Evolutionary conservation across 352 stramenopile species (phyloP).

Genomic region (Pythium folliculosum): DNA sequence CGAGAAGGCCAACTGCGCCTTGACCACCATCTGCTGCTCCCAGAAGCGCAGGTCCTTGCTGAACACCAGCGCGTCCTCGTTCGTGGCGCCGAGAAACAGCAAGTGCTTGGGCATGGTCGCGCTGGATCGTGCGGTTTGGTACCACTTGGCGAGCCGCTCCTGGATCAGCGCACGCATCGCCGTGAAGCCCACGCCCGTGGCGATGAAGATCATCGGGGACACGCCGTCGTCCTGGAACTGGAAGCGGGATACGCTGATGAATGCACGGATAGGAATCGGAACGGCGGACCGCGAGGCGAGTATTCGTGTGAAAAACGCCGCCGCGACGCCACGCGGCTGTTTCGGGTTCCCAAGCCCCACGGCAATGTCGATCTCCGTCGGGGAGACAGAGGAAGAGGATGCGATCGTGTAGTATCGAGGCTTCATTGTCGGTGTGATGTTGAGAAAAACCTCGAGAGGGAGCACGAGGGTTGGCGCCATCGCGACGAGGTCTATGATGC

Average conservation of each 20-base stretch:
- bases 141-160: constrained; percentile 30
- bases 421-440: constrained; percentile 85
- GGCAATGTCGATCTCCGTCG: constrained; percentile 84
- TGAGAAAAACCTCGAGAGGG: constrained; percentile 74
- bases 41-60: constrained; percentile 36
- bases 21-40: constrained; percentile 33
- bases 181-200: constrained; percentile 92
- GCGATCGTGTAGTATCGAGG: constrained; percentile 94
- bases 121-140: not conserved
- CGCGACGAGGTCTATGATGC: constrained; percentile 79
- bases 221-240: constrained; percentile 79
- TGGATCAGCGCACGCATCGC: constrained; percentile 59
- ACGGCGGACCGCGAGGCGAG: not conserved
- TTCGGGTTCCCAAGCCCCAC: constrained; percentile 78
- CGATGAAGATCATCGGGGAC: constrained; percentile 90
- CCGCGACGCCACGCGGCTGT: constrained; percentile 32
- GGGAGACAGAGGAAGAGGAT: constrained; percentile 75
- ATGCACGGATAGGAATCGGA: constrained; percentile 77
- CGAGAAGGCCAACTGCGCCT: constrained; percentile 34
- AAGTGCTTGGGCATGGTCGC: constrained; percentile 28
- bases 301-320: constrained; percentile 33
- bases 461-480: constrained; percentile 48
- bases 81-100: constrained; percentile 34
- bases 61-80: constrained; percentile 38
- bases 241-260: constrained; percentile 70